phyloP scores from a whole-genome alignment of 768 basidiomycete species.

The Tulasnella sp. region DNA sequence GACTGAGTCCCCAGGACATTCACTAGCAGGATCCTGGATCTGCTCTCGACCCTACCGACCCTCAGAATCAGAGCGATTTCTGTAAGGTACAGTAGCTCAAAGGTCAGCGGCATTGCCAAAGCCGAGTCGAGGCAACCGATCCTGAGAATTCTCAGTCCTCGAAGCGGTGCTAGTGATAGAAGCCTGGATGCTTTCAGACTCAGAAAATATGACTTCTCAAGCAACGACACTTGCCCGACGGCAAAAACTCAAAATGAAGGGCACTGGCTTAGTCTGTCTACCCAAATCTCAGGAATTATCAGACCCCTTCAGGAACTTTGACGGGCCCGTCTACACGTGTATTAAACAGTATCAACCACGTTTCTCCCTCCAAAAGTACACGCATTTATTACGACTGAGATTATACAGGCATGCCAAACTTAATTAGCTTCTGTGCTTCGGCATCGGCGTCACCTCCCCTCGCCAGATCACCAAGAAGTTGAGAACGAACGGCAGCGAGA shows the following conservation, averaged over 20 bases:
- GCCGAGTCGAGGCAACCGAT: background rate
- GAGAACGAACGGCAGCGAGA: background rate
- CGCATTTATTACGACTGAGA: background rate
- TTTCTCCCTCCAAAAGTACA: background rate
- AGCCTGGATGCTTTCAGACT: background rate
- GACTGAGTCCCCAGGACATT: too few species aligned
- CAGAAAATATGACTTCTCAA: background rate
- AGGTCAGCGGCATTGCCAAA: background rate
- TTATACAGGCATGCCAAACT: background rate
- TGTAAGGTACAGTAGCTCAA: background rate
- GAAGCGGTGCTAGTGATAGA: background rate
- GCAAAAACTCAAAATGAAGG: background rate
- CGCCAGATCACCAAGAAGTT: background rate
- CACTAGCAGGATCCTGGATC: too few species aligned
- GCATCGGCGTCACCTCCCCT: background rate
- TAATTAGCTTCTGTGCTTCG: background rate
- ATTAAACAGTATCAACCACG: background rate
- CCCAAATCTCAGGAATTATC: too few species aligned
- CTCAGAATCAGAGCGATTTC: too few species aligned
- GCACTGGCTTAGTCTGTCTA: background rate
- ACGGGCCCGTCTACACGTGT: too few species aligned
- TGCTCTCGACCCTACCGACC: background rate
- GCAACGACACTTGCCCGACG: background rate
- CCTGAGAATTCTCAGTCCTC: background rate
- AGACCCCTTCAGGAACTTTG: too few species aligned